These are phyloP conservation scores for Citrus sp. DNA, from an alignment of 345 rosid genomes.

Conservation along the genomic window DNA sequence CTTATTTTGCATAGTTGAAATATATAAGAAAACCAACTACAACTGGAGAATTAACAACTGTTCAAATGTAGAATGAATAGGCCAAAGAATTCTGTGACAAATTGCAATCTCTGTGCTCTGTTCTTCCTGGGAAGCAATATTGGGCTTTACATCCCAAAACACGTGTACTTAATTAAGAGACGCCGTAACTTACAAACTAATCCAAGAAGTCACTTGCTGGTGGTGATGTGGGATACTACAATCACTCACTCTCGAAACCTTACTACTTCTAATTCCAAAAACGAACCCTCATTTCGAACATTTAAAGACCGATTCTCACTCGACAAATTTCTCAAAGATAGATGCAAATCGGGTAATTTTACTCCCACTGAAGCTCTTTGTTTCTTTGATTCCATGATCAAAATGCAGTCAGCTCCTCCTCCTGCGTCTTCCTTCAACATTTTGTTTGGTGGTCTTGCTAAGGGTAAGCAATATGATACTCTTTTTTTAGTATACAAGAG, in stretches of 20 bases:
- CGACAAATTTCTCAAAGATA: background rate
- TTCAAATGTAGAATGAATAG: conserved; percentile 35
- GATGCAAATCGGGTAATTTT: background rate
- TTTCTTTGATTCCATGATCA: background rate
- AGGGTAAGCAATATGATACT: background rate
- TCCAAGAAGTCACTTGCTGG: no score
- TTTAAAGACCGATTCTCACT: background rate
- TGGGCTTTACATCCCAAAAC: no score
- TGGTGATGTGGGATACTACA: no score
- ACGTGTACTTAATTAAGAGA: no score
- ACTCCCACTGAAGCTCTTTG: background rate
- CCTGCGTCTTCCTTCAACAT: background rate
- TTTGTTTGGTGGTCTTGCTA: background rate
- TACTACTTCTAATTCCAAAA: no score
- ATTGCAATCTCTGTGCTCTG: no score
- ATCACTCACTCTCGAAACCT: no score
- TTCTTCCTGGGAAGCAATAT: no score
- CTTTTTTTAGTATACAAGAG: background rate
- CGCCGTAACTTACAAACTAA: no score
- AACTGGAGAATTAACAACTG: conserved; percentile 12
- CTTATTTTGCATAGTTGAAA: no score
- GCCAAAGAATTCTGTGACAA: conserved; percentile 14
- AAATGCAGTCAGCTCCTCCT: background rate
- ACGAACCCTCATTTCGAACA: no score
- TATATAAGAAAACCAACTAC: no score